These are phyloP conservation scores for Leishmania martiniquensis DNA, from an alignment of 208 protist species.

Conservation along the genomic window DNA sequence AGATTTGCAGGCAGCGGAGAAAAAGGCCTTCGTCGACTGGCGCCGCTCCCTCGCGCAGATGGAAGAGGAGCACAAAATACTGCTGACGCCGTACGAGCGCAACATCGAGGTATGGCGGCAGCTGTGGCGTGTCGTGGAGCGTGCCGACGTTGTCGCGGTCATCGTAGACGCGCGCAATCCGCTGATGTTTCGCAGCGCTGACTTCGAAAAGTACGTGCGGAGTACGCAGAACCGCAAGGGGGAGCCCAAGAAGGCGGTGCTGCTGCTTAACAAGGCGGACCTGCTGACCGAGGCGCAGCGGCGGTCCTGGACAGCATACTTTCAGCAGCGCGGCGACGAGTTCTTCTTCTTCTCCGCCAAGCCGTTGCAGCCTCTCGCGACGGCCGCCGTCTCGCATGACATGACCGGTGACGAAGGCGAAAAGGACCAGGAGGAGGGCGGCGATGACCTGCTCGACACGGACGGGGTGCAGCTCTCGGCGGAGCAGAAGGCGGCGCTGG, in stretches of 20 bases:
- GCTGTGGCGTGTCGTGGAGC: slow-evolving; percentile 98
- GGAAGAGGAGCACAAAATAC: slow-evolving; percentile 94
- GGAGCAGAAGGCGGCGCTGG: slow-evolving; percentile 40
- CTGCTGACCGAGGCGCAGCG: slow-evolving; percentile 95
- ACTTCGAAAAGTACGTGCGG: slow-evolving; percentile 90
- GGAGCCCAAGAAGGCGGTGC: slow-evolving; percentile 83
- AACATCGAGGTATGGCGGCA: slow-evolving; percentile 99
- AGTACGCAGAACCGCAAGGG: slow-evolving; percentile 49
- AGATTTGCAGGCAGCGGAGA: slow-evolving; percentile 74
- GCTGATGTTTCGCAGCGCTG: slow-evolving; percentile 93
- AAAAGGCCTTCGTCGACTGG: slow-evolving; percentile 91
- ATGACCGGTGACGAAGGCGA: slow-evolving; percentile 16
- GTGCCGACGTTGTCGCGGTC: slow-evolving; percentile 93
- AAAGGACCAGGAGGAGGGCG: slow-evolving; percentile 6
- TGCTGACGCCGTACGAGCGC: slow-evolving; percentile 98
- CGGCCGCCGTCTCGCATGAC: slow-evolving; percentile 22
- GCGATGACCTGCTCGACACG: slow-evolving; percentile 11
- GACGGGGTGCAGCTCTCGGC: slow-evolving; percentile 38
- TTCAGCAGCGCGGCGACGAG: slow-evolving; percentile 66
- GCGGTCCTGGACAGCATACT: slow-evolving; percentile 94
- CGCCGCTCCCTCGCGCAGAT: slow-evolving; percentile 82
- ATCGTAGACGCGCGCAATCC: slow-evolving; percentile 98
- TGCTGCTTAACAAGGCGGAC: slow-evolving; percentile 99
- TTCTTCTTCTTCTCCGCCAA: slow-evolving; percentile 96
- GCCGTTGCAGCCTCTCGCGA: slow-evolving; percentile 30